Evolutionary conservation across 306 rosid species (phyloP), one percentile per base, ranked within the genome.

Genomic region (Acacia melanoxylon): DNA sequence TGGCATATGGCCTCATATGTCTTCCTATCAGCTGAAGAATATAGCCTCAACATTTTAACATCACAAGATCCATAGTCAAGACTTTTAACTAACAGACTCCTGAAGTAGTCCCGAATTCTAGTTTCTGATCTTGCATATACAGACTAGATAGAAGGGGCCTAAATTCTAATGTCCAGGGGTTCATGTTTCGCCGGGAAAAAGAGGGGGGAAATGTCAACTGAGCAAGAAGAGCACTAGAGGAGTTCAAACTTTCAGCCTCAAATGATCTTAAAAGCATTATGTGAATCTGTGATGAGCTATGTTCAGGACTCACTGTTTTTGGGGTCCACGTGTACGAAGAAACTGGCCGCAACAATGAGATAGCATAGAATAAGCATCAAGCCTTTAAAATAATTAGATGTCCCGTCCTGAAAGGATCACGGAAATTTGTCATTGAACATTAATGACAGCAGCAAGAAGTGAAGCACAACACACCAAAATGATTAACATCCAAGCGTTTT

Each of bases 271-370:
- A 56, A 56, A 29, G 44, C 40, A 63, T 72, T 68, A 52, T 24
- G 10, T 27, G 79, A 82, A 83, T 48, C 9, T 63, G 78, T 35
- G 76, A 44, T 24, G 42, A 81, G 73, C 72, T 78, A 82, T 22
- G 76, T 54, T 76, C 35, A 41, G 84, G 25, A 77, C 98, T 92
- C 94, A 94, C 97, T 95, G 27, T 69, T 80, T 63, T 84, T 75
- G 78, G 92, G 94, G 86, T 94, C 98, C 22, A 92, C 86, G 20
- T 94, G 98, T 37, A 94, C 95, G 51, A 90, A 94, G 81, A 92
- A 94, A 80, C 96, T 94, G 88, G 98, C 97, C 51, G 97, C 98
- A 66, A 94, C 98, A 35, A 94, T 94, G 67, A 94, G 97, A 84
- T 94, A 94, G 91, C 98, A 91, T 33, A 94, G 87, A 59, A 94